Conservation (phyloP, 441 rosid genomes). For the Omphalea diandra region DNA sequence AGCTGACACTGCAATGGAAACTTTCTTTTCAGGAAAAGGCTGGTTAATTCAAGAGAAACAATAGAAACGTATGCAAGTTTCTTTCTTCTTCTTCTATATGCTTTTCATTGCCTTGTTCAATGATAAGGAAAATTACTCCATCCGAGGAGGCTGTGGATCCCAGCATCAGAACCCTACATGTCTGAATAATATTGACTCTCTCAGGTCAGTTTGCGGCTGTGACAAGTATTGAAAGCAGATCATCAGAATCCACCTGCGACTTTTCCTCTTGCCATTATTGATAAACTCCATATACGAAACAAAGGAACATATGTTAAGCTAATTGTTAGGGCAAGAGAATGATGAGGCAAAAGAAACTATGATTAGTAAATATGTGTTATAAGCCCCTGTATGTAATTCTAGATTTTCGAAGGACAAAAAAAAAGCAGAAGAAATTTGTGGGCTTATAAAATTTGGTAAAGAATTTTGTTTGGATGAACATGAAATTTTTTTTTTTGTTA, state of each 20-base stretch:
- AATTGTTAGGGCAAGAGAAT: neutral
- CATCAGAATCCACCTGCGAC: neutral
- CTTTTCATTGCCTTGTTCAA: slow-evolving; percentile 9
- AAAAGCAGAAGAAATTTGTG: neutral
- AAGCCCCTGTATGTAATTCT: neutral
- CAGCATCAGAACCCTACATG: slow-evolving; percentile 2
- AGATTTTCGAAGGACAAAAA: neutral
- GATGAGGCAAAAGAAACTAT: neutral
- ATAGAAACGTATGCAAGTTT: slow-evolving; percentile 28
- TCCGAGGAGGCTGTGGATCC: slow-evolving; percentile 15
- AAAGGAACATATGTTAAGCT: neutral
- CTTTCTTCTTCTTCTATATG: slow-evolving; percentile 16
- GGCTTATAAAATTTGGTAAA: slow-evolving; percentile 3
- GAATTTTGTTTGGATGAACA: no score
- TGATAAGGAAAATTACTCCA: slow-evolving; percentile 1
- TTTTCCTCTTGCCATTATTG: neutral
- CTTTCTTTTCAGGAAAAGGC: neutral
- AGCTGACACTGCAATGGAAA: slow-evolving; percentile 14
- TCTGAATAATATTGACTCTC: neutral
- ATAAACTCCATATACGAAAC: neutral
- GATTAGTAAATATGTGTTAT: neutral
- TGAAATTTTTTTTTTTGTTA: no score
- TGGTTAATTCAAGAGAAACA: neutral
- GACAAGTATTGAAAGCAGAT: neutral
- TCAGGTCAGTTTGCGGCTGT: neutral